Base-by-base conservation (phyloP, 2,329 filamentous ascomycete species). In the Cladosporium sp. region DNA sequence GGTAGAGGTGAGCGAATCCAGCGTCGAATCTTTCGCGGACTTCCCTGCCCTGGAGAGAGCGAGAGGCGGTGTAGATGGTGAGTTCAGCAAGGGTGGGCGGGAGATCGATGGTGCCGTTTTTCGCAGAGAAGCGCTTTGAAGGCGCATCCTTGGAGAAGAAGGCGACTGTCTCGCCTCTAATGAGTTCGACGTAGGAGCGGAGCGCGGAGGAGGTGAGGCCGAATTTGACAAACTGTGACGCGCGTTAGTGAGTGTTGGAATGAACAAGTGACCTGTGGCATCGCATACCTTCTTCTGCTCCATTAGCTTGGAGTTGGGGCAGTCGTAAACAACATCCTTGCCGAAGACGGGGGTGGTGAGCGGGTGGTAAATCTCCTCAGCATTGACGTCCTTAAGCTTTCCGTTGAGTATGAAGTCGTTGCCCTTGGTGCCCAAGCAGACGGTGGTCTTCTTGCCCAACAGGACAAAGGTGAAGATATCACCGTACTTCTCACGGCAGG, bases 331-430 rank as follows among this genome's bases (percentile, higher is more conserved):
- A 20, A 95, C 89, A 71, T 91, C 85, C 61, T 82, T 83, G 58
- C 89, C 89, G 65, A 95, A 95, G 3, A 84, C 80, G 38, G 80
- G 80, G 5, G 79, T 82, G 19, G 77, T 81, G 51, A 95, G 77
- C 50, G 87, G 85, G 49, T 81, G 85, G 72, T 95, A 95, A 56
- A 95, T 87, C 62, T 95, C 89, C 71, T 95, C 90, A 30, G 90
- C 90, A 66, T 86, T 90, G 61, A 95, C 84, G 64, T 95, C 89
- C 72, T 86, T 88, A 62, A 89, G 78, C 74, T 93, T 95, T 65
- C 88, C 89, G 67, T 95, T 95, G 58, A 95, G 76, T 59, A 95
- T 90, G 68, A 95, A 94, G 59, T 95, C 88, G 68, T 94, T 95
- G 58, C 89, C 89, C 58, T 84, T 79, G 30, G 85, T 83, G 49